phyloP scores from a whole-genome alignment of 2,329 filamentous ascomycete genomes.

The Chaetomium sp. region DNA sequence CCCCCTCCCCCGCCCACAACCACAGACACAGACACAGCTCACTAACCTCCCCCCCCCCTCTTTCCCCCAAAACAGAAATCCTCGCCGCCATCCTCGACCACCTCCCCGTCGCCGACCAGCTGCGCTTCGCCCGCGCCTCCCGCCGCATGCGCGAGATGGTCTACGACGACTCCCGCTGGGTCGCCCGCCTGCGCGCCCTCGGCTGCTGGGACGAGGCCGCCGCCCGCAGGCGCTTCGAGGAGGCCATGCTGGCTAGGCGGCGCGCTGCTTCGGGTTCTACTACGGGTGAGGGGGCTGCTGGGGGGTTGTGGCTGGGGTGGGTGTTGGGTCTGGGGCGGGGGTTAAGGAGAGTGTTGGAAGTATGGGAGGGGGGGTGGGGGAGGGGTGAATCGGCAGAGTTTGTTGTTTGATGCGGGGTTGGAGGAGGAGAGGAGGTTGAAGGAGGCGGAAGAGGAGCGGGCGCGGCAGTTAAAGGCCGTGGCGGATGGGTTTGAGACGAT shows the following conservation, averaged over 20 bases:
- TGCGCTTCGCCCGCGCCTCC: constrained; percentile 82
- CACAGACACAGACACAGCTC: too few relatives aligned
- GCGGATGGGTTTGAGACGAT: constrained; percentile 80
- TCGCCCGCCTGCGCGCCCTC: constrained; percentile 81
- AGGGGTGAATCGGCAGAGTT: constrained; percentile 15
- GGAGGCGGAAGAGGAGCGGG: constrained; percentile 28
- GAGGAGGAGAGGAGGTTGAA: constrained; percentile 62
- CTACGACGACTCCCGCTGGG: constrained; percentile 96
- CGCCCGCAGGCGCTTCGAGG: constrained; percentile 78
- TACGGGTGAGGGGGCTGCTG: constrained; percentile 8
- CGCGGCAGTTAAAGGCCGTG: constrained; percentile 30
- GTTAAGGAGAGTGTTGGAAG: neutral
- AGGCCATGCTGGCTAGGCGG: constrained; percentile 51
- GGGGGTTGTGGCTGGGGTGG: constrained; percentile 29
- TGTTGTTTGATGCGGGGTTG: constrained; percentile 71
- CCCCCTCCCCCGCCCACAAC: neutral
- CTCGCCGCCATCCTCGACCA: constrained; percentile 87
- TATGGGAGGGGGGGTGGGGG: neutral
- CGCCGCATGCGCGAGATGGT: constrained; percentile 95
- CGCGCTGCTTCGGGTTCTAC: constrained; percentile 6
- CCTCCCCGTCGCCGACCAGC: constrained; percentile 79
- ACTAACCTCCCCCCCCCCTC: neutral
- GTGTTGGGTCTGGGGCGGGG: neutral
- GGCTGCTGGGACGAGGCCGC: constrained; percentile 90
- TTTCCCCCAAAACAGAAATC: constrained; percentile 64